Conservation (phyloP, 345 rosid species). For the Kernera saxatilis region DNA sequence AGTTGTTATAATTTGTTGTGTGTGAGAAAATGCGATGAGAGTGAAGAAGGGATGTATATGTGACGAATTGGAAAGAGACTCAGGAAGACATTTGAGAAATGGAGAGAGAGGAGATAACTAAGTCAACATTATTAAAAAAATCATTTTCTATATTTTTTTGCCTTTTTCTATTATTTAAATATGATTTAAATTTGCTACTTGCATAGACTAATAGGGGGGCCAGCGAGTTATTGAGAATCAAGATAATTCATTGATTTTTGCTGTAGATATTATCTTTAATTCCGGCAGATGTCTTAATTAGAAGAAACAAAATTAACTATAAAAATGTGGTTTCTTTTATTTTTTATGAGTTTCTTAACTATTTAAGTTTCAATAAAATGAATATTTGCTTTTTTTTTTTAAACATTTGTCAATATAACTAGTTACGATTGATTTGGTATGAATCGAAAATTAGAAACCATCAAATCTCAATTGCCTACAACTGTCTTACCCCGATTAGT, state of each 20-base stretch:
- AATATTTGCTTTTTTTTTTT: too few species aligned
- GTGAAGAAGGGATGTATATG: background rate
- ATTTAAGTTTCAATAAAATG: too few species aligned
- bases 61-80: conserved; percentile 8
- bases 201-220: background rate
- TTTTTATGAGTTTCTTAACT: background rate
- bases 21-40: background rate
- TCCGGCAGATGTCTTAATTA: background rate
- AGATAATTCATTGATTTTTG: background rate
- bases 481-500: too few species aligned
- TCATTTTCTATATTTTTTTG: background rate
- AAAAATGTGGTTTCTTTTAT: background rate
- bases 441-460: background rate
- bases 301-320: background rate
- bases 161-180: background rate
- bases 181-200: background rate
- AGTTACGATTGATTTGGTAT: background rate
- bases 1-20: background rate
- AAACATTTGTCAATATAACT: background rate
- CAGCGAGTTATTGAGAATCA: background rate
- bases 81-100: background rate
- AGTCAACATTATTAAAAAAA: conserved; percentile 15
- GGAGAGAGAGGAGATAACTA: background rate
- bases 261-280: background rate
- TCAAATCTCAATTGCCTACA: too few species aligned